Percentiles rank a stretch among this genome's conserved stretches.
Evolutionary conservation across 345 rosid species (phyloP).

Genomic region (Balakata baccata): DNA sequence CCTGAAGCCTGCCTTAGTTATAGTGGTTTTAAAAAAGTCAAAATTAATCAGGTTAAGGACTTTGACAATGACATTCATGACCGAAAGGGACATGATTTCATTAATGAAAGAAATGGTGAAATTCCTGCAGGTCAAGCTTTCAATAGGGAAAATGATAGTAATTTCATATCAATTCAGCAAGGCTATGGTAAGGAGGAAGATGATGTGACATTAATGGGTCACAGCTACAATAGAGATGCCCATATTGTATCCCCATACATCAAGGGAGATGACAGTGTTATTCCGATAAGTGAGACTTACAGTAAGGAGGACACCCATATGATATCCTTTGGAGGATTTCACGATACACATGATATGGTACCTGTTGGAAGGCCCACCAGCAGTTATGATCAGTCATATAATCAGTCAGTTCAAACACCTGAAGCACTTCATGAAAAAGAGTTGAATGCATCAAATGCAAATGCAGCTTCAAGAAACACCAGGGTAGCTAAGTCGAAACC

Average conservation of each 20-base stretch:
- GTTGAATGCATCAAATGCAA: conserved; percentile 35
- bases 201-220: conserved; percentile 45
- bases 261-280: conserved; percentile 32
- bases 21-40: conserved; percentile 60
- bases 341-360: conserved; percentile 45
- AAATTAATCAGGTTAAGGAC: conserved; percentile 62
- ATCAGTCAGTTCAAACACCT: conserved; percentile 39
- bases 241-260: conserved; percentile 33
- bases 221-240: conserved; percentile 36
- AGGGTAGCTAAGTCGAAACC: conserved; percentile 42
- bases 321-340: conserved; percentile 60
- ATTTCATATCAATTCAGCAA: conserved; percentile 39
- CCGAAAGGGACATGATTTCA: conserved; percentile 37
- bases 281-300: conserved; percentile 35
- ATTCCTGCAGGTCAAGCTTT: conserved; percentile 40
- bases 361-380: conserved; percentile 40
- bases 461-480: conserved; percentile 28
- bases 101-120: conserved; percentile 34
- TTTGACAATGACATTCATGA: conserved; percentile 36
- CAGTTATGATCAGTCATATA: conserved; percentile 44
- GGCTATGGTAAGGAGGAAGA: conserved; percentile 39
- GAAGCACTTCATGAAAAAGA: conserved; percentile 42
- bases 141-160: conserved; percentile 41
- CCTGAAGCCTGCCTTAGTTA: conserved; percentile 50
- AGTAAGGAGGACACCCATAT: conserved; percentile 51